Percentiles rank a stretch among this genome's conserved stretches.
Evolutionary conservation across 208 protist species (phyloP).

Genomic region (Leptomonas seymouri): DNA sequence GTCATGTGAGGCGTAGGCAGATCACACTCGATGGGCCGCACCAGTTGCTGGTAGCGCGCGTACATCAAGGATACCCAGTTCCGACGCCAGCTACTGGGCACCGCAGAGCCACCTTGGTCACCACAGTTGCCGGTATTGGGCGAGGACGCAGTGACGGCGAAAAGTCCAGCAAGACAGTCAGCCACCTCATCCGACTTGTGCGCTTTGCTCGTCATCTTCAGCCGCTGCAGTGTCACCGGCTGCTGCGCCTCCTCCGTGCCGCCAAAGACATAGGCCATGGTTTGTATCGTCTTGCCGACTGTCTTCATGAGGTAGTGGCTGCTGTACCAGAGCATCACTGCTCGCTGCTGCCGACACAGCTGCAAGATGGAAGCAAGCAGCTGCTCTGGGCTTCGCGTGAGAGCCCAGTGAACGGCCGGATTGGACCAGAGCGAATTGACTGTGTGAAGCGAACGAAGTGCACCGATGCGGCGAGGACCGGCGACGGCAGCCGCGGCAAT

Average conservation of each 20-base stretch:
- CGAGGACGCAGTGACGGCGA: too few relatives aligned
- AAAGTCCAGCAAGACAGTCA: conserved; percentile 13
- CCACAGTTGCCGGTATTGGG: background rate
- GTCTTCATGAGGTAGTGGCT: conserved; percentile 38
- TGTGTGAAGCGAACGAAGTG: conserved; percentile 29
- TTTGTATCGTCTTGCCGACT: conserved; percentile 45
- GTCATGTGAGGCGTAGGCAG: conserved; percentile 48
- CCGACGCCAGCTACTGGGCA: conserved; percentile 16
- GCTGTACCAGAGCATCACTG: conserved; percentile 42
- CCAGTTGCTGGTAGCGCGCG: conserved; percentile 50
- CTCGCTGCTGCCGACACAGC: conserved; percentile 32
- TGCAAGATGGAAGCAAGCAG: conserved; percentile 39
- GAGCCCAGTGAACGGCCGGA: conserved; percentile 55
- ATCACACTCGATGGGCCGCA: conserved; percentile 57
- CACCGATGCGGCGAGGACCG: conserved; percentile 26
- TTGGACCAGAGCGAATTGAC: conserved; percentile 31
- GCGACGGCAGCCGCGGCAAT: background rate
- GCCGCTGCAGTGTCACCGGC: conserved; percentile 27
- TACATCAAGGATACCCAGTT: conserved; percentile 55
- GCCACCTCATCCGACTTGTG: conserved; percentile 42
- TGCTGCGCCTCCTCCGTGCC: conserved; percentile 33
- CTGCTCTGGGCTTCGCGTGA: conserved; percentile 32
- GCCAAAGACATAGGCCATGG: conserved; percentile 45
- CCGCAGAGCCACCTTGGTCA: background rate
- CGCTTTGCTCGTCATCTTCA: conserved; percentile 41